These are phyloP conservation scores for Antrodiella citrinella DNA, from an alignment of 768 basidiomycete genomes.

Conservation along the genomic window DNA sequence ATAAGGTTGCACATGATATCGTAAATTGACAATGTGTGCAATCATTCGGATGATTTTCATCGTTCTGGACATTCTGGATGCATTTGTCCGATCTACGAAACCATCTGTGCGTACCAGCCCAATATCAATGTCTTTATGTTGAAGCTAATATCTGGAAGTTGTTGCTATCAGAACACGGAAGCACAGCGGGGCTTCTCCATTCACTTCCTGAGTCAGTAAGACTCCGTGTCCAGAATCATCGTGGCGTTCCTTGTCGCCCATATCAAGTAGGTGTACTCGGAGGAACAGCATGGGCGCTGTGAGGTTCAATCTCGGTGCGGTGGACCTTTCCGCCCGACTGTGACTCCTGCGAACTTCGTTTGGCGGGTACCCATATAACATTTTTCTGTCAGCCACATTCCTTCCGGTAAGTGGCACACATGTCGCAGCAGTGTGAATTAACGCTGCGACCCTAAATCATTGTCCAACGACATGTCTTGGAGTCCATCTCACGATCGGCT, in stretches of 20 bases:
- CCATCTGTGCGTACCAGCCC: too few species aligned
- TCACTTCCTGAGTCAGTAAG: background rate
- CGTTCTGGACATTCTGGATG: too few species aligned
- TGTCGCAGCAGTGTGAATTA: background rate
- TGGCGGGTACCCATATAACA: background rate
- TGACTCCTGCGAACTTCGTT: background rate
- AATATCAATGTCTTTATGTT: background rate
- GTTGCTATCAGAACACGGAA: background rate
- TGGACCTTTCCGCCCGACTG: background rate
- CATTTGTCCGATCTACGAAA: too few species aligned
- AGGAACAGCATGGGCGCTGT: background rate
- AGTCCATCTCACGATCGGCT: too few species aligned
- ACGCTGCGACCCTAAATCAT: background rate
- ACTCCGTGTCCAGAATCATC: background rate
- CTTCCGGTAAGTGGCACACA: background rate
- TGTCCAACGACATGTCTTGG: too few species aligned
- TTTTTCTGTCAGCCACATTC: background rate
- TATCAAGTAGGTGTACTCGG: too few species aligned
- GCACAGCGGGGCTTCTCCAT: background rate
- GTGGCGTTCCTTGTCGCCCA: background rate
- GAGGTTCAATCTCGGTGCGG: background rate
- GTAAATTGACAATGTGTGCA: too few species aligned
- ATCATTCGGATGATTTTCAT: too few species aligned
- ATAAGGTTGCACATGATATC: too few species aligned
- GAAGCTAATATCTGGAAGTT: background rate